Evolutionary conservation across 371 early-diverging fungal genomes (phyloP).

Genomic region (Mortierella sp.): DNA sequence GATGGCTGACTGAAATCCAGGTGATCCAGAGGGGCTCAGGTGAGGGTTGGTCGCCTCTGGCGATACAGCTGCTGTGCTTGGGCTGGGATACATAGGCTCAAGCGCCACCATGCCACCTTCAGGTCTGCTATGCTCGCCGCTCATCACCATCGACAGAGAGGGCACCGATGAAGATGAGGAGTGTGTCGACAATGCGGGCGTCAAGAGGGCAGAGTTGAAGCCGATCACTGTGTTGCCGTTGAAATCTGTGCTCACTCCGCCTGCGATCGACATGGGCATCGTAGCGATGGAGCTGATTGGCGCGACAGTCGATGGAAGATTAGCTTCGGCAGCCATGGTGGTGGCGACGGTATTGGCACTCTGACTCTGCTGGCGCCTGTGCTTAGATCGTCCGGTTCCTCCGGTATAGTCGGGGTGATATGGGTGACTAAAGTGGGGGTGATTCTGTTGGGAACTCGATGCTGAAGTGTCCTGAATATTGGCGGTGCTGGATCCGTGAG

Average conservation of each 20-base stretch:
- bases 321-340: background rate
- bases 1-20: constrained; percentile 36
- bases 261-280: constrained; percentile 17
- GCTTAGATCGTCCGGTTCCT: constrained; percentile 31
- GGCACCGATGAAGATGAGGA: constrained; percentile 40
- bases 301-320: background rate
- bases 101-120: constrained; percentile 25
- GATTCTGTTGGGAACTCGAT: constrained; percentile 13
- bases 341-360: constrained; percentile 12
- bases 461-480: constrained; percentile 21
- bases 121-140: constrained; percentile 5
- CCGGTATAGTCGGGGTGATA: constrained; percentile 45
- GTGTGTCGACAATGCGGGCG: constrained; percentile 37
- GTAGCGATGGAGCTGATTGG: background rate
- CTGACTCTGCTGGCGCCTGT: constrained; percentile 53
- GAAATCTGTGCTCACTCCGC: background rate
- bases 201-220: constrained; percentile 26
- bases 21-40: constrained; percentile 24
- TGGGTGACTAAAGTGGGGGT: constrained; percentile 40
- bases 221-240: constrained; percentile 8
- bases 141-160: constrained; percentile 39
- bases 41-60: constrained; percentile 10
- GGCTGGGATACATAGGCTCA: constrained; percentile 24
- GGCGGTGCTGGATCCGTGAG: constrained; percentile 18
- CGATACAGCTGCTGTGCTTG: constrained; percentile 1